phyloP scores from a whole-genome alignment of 768 basidiomycete species.

The Flagelloscypha sp. region DNA sequence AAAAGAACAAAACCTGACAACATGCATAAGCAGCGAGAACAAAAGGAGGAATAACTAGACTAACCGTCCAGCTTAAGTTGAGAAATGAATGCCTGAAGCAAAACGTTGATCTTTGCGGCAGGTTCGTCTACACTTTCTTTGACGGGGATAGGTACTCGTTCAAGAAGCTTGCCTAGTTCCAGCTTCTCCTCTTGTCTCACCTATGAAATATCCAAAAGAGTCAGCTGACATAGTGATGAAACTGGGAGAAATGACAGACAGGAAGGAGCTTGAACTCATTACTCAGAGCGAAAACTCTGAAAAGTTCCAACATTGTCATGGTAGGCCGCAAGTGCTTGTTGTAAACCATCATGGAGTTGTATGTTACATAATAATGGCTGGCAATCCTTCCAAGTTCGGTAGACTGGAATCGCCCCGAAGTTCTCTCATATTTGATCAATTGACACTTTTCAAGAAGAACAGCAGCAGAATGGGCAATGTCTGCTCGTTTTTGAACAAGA shows the following conservation, averaged over 20 bases:
- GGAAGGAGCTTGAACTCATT: conserved; percentile 94
- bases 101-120: conserved; percentile 93
- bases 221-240: not conserved
- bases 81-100: conserved; percentile 91
- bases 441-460: conserved; percentile 90
- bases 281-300: conserved; percentile 90
- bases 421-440: conserved; percentile 88
- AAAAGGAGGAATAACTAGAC: conserved; percentile 6
- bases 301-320: conserved; percentile 85
- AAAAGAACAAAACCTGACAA: conserved; percentile 68
- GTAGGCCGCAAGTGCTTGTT: conserved; percentile 86
- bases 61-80: conserved; percentile 83
- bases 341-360: conserved; percentile 93
- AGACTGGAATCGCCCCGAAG: conserved; percentile 81
- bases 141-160: conserved; percentile 93
- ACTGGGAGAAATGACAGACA: conserved; percentile 27
- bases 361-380: conserved; percentile 91
- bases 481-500: conserved; percentile 87
- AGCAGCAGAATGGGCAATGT: conserved; percentile 90
- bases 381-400: conserved; percentile 93
- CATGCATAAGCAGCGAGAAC: not conserved
- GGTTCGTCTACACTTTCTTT: conserved; percentile 97
- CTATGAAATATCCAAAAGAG: conserved; percentile 18
- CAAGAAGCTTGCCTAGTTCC: conserved; percentile 81
- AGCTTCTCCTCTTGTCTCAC: conserved; percentile 86